phyloP scores from a whole-genome alignment of 1,284 basidiomycete genomes.

The Leccinum solheimii region DNA sequence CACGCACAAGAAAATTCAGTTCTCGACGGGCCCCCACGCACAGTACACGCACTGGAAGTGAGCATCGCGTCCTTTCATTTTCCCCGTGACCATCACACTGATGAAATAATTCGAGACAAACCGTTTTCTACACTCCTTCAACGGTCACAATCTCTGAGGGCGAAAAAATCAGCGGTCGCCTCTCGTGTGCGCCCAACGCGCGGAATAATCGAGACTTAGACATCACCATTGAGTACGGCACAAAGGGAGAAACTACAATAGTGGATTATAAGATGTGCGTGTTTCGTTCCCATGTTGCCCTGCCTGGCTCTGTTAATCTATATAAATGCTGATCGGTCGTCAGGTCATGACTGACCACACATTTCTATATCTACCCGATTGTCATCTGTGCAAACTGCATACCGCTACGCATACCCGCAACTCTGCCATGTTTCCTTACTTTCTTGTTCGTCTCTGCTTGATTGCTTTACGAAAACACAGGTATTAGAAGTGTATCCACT shows the following conservation, averaged over 20 bases:
- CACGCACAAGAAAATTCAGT: constrained; percentile 94
- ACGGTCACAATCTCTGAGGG: constrained; percentile 67
- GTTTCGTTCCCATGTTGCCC: constrained; percentile 26
- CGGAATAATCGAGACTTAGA: constrained; percentile 94
- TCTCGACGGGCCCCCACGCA: constrained; percentile 94
- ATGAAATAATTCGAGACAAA: constrained; percentile 60
- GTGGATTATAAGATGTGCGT: constrained; percentile 83
- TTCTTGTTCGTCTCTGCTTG: neutral
- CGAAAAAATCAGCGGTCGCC: constrained; percentile 69
- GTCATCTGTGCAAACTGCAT: constrained; percentile 9
- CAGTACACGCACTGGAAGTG: constrained; percentile 98
- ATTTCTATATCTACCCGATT: constrained; percentile 3
- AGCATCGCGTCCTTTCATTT: constrained; percentile 35
- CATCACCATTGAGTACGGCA: constrained; percentile 77
- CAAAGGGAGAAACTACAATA: constrained; percentile 37
- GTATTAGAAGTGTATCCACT: constrained; percentile 26
- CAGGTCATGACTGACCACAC: constrained; percentile 59
- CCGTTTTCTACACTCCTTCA: constrained; percentile 92
- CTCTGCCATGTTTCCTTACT: constrained; percentile 3
- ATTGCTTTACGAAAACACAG: constrained; percentile 21
- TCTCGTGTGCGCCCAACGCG: constrained; percentile 83
- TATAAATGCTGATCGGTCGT: constrained; percentile 62
- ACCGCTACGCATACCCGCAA: constrained; percentile 6
- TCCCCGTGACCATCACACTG: constrained; percentile 1
- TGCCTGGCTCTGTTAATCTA: constrained; percentile 11